Evolutionary conservation across 768 basidiomycete genomes (phyloP).

Genomic region (Lactifluus subvellereus): DNA sequence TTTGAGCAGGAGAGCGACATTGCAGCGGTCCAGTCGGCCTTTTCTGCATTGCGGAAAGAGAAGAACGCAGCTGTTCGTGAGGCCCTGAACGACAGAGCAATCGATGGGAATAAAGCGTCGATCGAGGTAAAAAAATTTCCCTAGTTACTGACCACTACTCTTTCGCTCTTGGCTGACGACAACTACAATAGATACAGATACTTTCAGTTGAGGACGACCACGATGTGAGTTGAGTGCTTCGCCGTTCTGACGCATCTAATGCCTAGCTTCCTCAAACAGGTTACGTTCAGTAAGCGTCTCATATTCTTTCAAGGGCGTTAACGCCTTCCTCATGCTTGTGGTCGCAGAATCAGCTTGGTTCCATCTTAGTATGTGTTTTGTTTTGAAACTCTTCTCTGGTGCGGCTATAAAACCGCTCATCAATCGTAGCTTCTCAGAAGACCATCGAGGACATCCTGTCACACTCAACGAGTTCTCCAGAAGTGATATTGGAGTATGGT

Average conservation of each 20-base stretch:
- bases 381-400: neutral
- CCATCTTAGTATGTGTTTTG: neutral
- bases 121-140: neutral
- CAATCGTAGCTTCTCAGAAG: neutral
- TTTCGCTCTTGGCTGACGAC: neutral
- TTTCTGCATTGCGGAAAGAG: constrained; percentile 6
- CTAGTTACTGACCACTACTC: neutral
- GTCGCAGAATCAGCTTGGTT: constrained; percentile 7
- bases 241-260: neutral
- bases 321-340: neutral
- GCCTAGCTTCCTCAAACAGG: neutral
- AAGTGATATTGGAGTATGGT: constrained; percentile 3
- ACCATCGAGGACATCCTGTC: neutral
- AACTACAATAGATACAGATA: neutral
- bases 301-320: neutral
- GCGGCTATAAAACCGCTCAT: neutral
- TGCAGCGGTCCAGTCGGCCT: constrained; percentile 3
- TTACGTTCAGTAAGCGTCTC: constrained; percentile 4
- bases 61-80: constrained; percentile 1
- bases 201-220: constrained; percentile 9
- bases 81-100: constrained; percentile 4
- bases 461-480: neutral
- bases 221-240: neutral
- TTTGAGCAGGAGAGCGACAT: constrained; percentile 8
- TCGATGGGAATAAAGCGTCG: constrained; percentile 1